A percentile compares a stretch with the other conserved stretches of the same genome.
These are phyloP conservation scores for Apiotrichum domesticum DNA, from an alignment of 1,284 basidiomycete genomes.

Conservation along the genomic window DNA sequence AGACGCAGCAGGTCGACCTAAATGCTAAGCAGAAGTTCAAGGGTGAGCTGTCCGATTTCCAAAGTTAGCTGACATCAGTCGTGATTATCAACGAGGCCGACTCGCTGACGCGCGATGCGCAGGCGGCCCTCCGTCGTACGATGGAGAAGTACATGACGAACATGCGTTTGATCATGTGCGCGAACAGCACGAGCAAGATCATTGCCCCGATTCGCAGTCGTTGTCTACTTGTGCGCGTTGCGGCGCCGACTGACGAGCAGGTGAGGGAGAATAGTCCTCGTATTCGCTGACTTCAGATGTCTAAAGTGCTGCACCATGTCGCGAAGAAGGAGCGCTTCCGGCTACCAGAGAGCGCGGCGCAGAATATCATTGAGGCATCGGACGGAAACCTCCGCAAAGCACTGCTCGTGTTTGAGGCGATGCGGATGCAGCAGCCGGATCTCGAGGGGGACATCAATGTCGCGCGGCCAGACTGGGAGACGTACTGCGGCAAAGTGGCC, in stretches of 20 bases:
- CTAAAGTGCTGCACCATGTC: conserved; percentile 69
- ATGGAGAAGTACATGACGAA: conserved; percentile 99
- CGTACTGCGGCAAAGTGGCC: conserved; percentile 91
- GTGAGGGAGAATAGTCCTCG: conserved; percentile 51
- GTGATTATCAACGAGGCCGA: conserved; percentile 99
- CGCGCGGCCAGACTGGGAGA: conserved; percentile 98
- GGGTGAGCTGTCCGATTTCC: conserved; percentile 52
- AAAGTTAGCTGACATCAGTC: conserved; percentile 52
- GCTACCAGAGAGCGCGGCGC: conserved; percentile 66
- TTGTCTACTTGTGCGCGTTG: conserved; percentile 87
- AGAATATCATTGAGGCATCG: conserved; percentile 71
- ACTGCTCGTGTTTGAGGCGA: conserved; percentile 85
- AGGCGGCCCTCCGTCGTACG: conserved; percentile 90
- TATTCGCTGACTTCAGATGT: conserved; percentile 57
- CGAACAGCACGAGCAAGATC: conserved; percentile 93
- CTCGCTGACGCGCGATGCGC: conserved; percentile 86
- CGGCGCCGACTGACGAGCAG: conserved; percentile 74
- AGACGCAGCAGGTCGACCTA: conserved; percentile 96
- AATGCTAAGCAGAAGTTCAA: conserved; percentile 96
- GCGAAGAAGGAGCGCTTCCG: conserved; percentile 75
- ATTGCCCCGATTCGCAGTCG: conserved; percentile 96
- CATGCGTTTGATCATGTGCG: conserved; percentile 92
- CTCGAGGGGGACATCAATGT: conserved; percentile 65
- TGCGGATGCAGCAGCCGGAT: conserved; percentile 91
- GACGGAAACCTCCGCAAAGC: conserved; percentile 93